Evolutionary conservation across 331 rosid species (phyloP).

Genomic region (Pyracantha coccinea): DNA sequence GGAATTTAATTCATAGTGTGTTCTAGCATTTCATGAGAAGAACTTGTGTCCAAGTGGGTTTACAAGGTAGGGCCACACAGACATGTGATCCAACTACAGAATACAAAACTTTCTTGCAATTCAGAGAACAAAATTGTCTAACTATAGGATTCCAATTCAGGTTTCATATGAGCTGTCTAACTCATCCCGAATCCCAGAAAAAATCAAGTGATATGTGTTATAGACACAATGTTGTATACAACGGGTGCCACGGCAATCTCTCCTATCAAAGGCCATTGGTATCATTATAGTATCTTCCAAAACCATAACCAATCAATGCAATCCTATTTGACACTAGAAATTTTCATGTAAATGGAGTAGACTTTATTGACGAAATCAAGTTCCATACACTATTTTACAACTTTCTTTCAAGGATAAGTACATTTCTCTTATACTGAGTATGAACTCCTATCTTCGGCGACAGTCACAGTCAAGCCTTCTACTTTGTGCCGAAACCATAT

Average conservation of each 20-base stretch:
- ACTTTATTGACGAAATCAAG: neutral
- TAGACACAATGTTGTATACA: neutral
- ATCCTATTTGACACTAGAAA: neutral
- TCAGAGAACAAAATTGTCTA: neutral
- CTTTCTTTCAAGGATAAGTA: neutral
- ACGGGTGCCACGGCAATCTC: neutral
- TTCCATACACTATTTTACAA: constrained; percentile 3
- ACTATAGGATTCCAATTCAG: neutral
- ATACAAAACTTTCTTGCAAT: neutral
- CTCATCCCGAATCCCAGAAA: neutral
- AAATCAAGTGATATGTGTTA: neutral
- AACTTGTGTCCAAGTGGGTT: neutral
- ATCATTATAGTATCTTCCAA: neutral
- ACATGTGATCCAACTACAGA: neutral
- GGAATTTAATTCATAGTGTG: neutral
- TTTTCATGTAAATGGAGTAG: neutral
- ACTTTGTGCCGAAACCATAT: neutral
- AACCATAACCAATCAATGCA: neutral
- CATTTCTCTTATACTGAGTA: neutral
- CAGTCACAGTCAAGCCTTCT: neutral
- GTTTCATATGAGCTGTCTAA: neutral
- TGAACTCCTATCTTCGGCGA: neutral
- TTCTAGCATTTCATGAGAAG: neutral
- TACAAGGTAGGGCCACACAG: neutral
- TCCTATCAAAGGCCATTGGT: too few species aligned